These are phyloP conservation scores for Penicillium atrosanguineum DNA, from an alignment of 495 filamentous ascomycete species.

Conservation along the genomic window DNA sequence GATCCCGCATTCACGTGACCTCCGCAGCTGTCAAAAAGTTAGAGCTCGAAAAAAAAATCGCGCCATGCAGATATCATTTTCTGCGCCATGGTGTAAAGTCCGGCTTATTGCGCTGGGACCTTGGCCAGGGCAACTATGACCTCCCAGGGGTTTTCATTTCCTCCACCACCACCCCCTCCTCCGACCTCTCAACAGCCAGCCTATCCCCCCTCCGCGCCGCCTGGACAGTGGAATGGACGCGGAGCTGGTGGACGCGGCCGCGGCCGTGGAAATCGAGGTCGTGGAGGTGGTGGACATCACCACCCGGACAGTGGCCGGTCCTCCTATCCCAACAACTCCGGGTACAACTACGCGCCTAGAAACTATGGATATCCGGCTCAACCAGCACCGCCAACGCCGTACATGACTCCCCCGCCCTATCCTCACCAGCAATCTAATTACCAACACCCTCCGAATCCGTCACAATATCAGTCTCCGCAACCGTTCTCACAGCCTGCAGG, in stretches of 20 bases:
- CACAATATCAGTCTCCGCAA: constrained; percentile 23
- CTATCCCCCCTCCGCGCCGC: constrained; percentile 28
- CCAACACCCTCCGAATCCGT: constrained; percentile 24
- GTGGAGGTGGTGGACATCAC: constrained; percentile 52
- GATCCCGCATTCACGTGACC: constrained; percentile 14
- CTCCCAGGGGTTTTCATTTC: constrained; percentile 50
- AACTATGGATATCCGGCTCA: constrained; percentile 36
- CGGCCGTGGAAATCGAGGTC: constrained; percentile 46
- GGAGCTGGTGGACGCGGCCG: constrained; percentile 36
- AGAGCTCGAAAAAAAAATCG: constrained; percentile 11
- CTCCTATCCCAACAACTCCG: constrained; percentile 19
- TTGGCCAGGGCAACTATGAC: constrained; percentile 37
- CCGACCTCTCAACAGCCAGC: constrained; percentile 27
- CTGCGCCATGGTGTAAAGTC: constrained; percentile 16
- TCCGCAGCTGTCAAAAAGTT: constrained; percentile 16
- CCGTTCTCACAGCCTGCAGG: constrained; percentile 29
- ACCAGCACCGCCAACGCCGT: constrained; percentile 23
- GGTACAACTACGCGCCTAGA: constrained; percentile 29
- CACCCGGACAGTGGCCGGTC: constrained; percentile 27
- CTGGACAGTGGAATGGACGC: constrained; percentile 36
- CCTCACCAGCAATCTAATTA: constrained; percentile 26
- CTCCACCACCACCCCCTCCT: constrained; percentile 49
- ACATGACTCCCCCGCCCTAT: constrained; percentile 29
- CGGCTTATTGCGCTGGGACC: constrained; percentile 11
- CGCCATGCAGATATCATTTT: neutral